These are phyloP conservation scores for Lodderomyces metapsilosis DNA, from an alignment of 1,139 yeast genomes.

Conservation along the genomic window DNA sequence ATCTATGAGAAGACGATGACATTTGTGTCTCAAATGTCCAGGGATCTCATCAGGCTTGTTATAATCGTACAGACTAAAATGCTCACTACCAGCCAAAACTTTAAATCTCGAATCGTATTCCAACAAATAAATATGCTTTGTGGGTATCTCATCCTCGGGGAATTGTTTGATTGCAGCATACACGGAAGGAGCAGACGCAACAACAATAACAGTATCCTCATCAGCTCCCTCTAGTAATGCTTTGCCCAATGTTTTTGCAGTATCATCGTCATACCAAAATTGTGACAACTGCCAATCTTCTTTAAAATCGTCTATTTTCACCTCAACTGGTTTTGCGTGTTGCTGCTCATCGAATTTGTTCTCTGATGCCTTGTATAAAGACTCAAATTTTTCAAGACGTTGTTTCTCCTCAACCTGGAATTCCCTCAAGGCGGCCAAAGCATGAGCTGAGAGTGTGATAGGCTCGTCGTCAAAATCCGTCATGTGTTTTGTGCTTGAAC, in stretches of 20 bases:
- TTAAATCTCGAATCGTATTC: slow-evolving; percentile 79
- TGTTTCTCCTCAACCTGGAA: slow-evolving; percentile 66
- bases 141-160: slow-evolving; percentile 55
- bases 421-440: slow-evolving; percentile 76
- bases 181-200: slow-evolving; percentile 89
- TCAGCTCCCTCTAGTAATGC: slow-evolving; percentile 78
- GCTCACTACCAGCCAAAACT: slow-evolving; percentile 63
- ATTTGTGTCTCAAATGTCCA: slow-evolving; percentile 54
- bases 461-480: slow-evolving; percentile 45
- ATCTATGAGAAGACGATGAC: slow-evolving; percentile 76
- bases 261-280: slow-evolving; percentile 79
- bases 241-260: slow-evolving; percentile 65
- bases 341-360: slow-evolving; percentile 37
- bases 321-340: slow-evolving; percentile 7
- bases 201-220: slow-evolving; percentile 63
- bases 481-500: too few relatives aligned
- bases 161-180: slow-evolving; percentile 73
- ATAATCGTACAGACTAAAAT: slow-evolving; percentile 75
- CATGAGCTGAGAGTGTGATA: slow-evolving; percentile 58
- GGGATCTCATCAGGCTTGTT: slow-evolving; percentile 65
- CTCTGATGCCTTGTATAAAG: slow-evolving; percentile 60
- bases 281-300: slow-evolving; percentile 96
- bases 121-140: slow-evolving; percentile 66
- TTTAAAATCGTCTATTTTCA: slow-evolving; percentile 63
- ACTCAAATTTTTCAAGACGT: slow-evolving; percentile 57